Conservation (phyloP, 83 land plant genomes). For the Picea abies region DNA sequence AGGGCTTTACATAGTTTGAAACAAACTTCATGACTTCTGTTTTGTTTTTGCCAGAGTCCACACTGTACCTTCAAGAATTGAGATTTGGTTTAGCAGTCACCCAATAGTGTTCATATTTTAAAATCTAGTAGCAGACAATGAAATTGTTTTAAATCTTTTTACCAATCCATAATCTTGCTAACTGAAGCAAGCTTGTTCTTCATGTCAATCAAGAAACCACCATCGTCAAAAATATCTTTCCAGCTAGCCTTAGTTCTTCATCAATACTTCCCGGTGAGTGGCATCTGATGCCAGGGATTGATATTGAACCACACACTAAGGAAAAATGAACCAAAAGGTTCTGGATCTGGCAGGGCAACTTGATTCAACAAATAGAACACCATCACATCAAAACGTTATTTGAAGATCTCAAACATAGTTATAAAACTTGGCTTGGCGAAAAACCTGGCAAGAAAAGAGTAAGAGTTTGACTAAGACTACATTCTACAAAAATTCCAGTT, state of each 20-base stretch:
- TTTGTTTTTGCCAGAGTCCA: slow-evolving; percentile 84
- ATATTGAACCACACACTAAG: slow-evolving; percentile 58
- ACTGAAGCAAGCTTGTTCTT: slow-evolving; percentile 43
- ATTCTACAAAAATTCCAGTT: no score
- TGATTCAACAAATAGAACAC: slow-evolving; percentile 20
- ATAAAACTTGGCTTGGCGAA: no score
- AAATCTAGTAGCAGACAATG: neutral
- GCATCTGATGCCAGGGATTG: slow-evolving; percentile 78
- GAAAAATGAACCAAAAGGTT: slow-evolving; percentile 82
- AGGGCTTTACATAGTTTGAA: slow-evolving; percentile 64
- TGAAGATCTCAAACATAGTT: slow-evolving; percentile 3
- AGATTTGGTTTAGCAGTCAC: neutral
- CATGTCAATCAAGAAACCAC: slow-evolving; percentile 61
- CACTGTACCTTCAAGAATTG: slow-evolving; percentile 57
- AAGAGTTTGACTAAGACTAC: no score
- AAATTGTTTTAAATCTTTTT: slow-evolving; percentile 11
- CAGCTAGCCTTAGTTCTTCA: slow-evolving; percentile 70
- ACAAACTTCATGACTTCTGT: slow-evolving; percentile 70
- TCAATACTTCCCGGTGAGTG: slow-evolving; percentile 76
- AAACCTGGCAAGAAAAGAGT: no score
- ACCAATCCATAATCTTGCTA: slow-evolving; percentile 71
- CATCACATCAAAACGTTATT: neutral
- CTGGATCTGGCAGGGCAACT: slow-evolving; percentile 64
- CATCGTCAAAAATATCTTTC: slow-evolving; percentile 54
- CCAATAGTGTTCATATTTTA: neutral